Evolutionary conservation across 2,329 filamentous ascomycete species (phyloP), one percentile per base, ranked within the genome.

Genomic region (Aspergillus calidoustus): DNA sequence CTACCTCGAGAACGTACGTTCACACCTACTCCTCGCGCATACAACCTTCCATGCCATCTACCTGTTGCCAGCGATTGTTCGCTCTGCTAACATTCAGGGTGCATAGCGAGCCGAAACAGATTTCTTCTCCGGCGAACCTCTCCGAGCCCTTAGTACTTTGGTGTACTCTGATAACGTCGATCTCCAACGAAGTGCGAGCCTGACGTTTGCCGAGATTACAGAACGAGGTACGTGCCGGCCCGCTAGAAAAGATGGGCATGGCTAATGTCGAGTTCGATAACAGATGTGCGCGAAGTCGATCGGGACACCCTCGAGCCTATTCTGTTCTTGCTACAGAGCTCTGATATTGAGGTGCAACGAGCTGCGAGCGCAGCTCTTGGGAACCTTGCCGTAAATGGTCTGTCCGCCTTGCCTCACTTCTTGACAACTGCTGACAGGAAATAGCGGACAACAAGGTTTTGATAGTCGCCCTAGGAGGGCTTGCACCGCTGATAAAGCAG

Each of bases 91-190:
- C 59, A n/a, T 25, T 17, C 41, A 38, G 59, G 58, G 11, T 64
- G 28, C 48, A 63, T 77, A 97, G 95, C 90, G 95, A 75, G 91
- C 89, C 75, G 95, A 99, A 78, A 98, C 93, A 72, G 94, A 99
- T 79, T 99, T 99, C 87, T 99, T 99, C 81, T 90, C 91, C 43
- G 95, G 95, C 79, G 93, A 97, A 74, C 95, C 95, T 50, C 87
- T 99, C 61, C 91, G 91, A 79, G 94, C 95, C 50, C 83, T 99
- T 60, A 97, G 92, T 79, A 99, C 94, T 13, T 86, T 99, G 28
- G 95, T 99, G 61, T 99, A 97, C 78, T 99, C 95, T 61, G 93
- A 98, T 79, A 99, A 99, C 81, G 93, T 99, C 76, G 95, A 99
- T 77, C 85, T 99, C 57, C 95, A 99, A 81, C 87, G 95, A 68